Conservation (phyloP, 441 rosid species). For the Gossypium schwendimanii region DNA sequence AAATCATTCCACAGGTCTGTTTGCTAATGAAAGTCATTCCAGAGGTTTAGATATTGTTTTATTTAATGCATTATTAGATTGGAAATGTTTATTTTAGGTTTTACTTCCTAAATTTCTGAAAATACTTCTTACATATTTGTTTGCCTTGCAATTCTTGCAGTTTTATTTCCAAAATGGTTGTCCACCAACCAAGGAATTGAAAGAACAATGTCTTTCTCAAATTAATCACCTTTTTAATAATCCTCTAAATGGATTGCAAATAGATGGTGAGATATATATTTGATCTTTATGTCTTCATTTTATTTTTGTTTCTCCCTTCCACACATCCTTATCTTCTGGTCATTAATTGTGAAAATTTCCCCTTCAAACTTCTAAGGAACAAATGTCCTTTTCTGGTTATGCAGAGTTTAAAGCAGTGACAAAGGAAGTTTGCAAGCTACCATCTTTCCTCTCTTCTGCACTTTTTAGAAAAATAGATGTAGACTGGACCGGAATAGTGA, state of each 20-base stretch:
- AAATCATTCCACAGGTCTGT: slow-evolving; percentile 56
- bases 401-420: slow-evolving; percentile 57
- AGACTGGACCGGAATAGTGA: slow-evolving; percentile 33
- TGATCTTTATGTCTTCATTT: slow-evolving; percentile 2
- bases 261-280: slow-evolving; percentile 38
- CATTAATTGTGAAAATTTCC: background rate
- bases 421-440: slow-evolving; percentile 60
- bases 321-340: background rate
- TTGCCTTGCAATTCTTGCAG: slow-evolving; percentile 26
- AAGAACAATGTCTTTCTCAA: slow-evolving; percentile 41
- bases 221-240: slow-evolving; percentile 37
- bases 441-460: slow-evolving; percentile 48
- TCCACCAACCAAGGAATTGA: slow-evolving; percentile 47
- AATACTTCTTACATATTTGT: background rate
- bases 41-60: background rate
- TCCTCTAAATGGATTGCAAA: slow-evolving; percentile 41
- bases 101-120: background rate
- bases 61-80: slow-evolving; percentile 15
- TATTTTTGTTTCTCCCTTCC: background rate
- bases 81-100: background rate
- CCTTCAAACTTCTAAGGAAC: background rate
- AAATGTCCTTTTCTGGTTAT: slow-evolving; percentile 17
- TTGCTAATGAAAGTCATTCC: background rate
- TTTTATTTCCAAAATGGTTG: slow-evolving; percentile 56
- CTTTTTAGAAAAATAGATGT: slow-evolving; percentile 54